phyloP scores from a whole-genome alignment of 176 grass and related monocot species.

The Leersia perrieri region DNA sequence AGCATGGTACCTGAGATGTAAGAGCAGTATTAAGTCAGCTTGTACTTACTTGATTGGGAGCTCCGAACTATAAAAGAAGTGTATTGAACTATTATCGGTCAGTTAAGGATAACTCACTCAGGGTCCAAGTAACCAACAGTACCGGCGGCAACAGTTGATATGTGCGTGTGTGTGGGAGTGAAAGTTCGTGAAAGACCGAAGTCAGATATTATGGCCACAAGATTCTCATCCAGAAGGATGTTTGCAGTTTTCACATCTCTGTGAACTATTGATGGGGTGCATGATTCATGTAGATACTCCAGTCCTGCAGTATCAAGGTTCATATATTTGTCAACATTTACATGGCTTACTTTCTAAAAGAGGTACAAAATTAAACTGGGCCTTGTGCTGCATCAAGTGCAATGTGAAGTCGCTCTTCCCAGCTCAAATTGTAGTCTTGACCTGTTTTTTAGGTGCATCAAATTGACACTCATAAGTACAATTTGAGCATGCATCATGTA shows the following conservation, averaged over 20 bases:
- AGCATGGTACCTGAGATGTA: constrained; percentile 15
- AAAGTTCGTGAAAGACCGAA: constrained; percentile 33
- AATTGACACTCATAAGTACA: not conserved
- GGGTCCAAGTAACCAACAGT: constrained; percentile 26
- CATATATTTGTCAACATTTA: not conserved
- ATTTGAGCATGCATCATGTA: not conserved
- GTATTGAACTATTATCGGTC: not conserved
- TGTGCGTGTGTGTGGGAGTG: not conserved
- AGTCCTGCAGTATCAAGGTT: constrained; percentile 19
- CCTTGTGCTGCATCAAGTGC: constrained; percentile 52
- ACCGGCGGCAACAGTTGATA: constrained; percentile 32
- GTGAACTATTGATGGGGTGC: constrained; percentile 35
- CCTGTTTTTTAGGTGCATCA: not conserved
- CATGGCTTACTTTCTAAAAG: not conserved
- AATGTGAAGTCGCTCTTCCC: constrained; percentile 44
- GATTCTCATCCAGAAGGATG: constrained; percentile 40
- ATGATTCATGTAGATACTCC: constrained; percentile 34
- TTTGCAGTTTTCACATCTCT: constrained; percentile 41
- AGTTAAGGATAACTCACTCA: not conserved
- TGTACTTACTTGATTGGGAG: not conserved
- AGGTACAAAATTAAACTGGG: not conserved
- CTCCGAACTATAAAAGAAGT: not conserved
- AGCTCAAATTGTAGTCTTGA: not conserved
- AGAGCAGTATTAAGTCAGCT: not conserved
- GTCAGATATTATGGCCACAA: constrained; percentile 32